Percentiles rank a stretch among this genome's conserved stretches.
Evolutionary conservation across 1,284 basidiomycete species (phyloP).

Genomic region (Prillingera fragicola): DNA sequence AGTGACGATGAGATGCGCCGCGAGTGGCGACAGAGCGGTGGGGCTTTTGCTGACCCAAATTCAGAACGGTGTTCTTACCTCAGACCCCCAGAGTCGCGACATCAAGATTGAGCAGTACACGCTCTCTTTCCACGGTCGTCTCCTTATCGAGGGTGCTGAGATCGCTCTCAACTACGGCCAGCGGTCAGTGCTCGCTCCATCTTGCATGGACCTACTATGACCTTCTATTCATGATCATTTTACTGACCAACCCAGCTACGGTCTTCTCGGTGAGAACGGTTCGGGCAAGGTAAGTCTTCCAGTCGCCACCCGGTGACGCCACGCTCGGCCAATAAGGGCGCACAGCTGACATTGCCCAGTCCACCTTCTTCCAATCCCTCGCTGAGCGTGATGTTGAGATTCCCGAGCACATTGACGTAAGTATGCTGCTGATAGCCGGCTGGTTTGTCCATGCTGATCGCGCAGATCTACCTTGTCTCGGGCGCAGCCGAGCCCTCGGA

Average conservation of each 20-base stretch:
- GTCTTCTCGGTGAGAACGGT: conserved; percentile 93
- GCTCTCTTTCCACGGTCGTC: conserved; percentile 92
- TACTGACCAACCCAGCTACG: conserved; percentile 54
- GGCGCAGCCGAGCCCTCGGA: conserved; percentile 97
- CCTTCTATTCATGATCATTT: background rate
- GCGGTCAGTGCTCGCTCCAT: conserved; percentile 51
- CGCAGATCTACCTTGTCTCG: conserved; percentile 81
- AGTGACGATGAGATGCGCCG: conserved; percentile 9
- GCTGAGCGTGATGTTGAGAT: conserved; percentile 92
- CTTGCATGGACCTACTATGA: background rate
- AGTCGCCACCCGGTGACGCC: background rate
- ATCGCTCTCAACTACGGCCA: conserved; percentile 95
- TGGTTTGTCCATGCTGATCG: background rate
- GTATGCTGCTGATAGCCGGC: conserved; percentile 7
- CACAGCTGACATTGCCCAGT: conserved; percentile 26
- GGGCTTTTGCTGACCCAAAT: conserved; percentile 1
- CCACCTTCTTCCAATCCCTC: conserved; percentile 56
- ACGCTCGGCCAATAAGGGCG: background rate
- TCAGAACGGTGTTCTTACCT: conserved; percentile 77
- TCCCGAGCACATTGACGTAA: conserved; percentile 80
- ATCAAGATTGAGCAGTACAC: conserved; percentile 97
- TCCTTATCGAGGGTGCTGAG: conserved; percentile 84
- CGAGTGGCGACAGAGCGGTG: background rate
- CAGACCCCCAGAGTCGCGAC: conserved; percentile 86
- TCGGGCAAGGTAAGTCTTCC: conserved; percentile 84